Evolutionary conservation across 1,139 yeast genomes (phyloP).

Genomic region (Pichia terricola): DNA sequence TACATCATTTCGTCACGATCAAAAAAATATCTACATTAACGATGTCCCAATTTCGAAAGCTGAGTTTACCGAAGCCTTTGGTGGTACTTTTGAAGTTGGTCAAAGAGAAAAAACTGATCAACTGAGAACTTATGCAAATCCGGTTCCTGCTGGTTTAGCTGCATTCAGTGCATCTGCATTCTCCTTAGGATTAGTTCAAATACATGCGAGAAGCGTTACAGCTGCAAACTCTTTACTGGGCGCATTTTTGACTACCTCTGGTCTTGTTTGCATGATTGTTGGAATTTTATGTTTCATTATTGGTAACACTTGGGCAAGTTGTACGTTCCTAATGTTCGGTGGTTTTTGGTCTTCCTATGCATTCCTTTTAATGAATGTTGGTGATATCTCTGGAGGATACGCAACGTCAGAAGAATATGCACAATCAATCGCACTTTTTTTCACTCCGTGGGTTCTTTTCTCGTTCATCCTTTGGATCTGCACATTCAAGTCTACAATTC

Average conservation of each 20-base stretch:
- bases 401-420: constrained; percentile 33
- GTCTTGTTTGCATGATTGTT: constrained; percentile 37
- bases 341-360: constrained; percentile 69
- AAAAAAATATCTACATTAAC: constrained; percentile 25
- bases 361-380: constrained; percentile 44
- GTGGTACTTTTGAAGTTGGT: constrained; percentile 26
- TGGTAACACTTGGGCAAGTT: constrained; percentile 37
- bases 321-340: constrained; percentile 53
- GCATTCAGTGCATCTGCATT: constrained; percentile 25
- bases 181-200: constrained; percentile 25
- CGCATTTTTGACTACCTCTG: constrained; percentile 37
- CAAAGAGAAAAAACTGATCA: constrained; percentile 20
- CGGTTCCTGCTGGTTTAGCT: constrained; percentile 29
- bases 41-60: constrained; percentile 24
- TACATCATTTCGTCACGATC: constrained; percentile 13
- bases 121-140: constrained; percentile 24
- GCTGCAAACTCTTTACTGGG: constrained; percentile 31
- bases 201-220: constrained; percentile 30
- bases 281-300: constrained; percentile 34
- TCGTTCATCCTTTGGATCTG: constrained; percentile 48
- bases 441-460: constrained; percentile 60
- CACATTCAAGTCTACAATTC: constrained; percentile 58
- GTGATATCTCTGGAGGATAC: constrained; percentile 47
- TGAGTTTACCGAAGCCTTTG: constrained; percentile 27
- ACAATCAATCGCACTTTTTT: constrained; percentile 50